Evolutionary conservation across 495 filamentous ascomycete genomes (phyloP), one percentile per base, ranked within the genome.

Genomic region (Cetradonia linearis): DNA sequence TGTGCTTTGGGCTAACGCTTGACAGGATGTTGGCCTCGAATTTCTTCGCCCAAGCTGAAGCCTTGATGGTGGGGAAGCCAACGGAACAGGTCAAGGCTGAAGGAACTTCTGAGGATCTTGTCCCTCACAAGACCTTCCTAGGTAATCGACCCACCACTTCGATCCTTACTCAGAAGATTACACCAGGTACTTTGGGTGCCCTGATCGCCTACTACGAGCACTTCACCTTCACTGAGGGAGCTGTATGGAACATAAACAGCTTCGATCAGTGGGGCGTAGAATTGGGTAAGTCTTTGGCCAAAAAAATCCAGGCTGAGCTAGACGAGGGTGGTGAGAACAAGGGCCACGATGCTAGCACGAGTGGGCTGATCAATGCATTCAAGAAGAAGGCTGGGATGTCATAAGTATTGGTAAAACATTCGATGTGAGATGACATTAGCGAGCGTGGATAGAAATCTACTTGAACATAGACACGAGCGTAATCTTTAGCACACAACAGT

Each of bases 241-340:
- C 89, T 34, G 74, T 97, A 66, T 98, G 93, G 93, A 94, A 97
- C 75, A 96, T 98, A 80, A 98, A 98, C 83, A 87, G 83, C 66
- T 98, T 97, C 71, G 93, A 98, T 77, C 93, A 98, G 76, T 97
- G 93, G 93, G 93, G 93, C 74, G 93, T 98, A 47, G 93, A 98
- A 79, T 75, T 98, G 50, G 93, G 93, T 76, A 98, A 98, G 83
- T 85, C 86, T 46, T 77, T 98, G 56, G 93, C 93, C 30, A 98
- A 89, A 81, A 91, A 89, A 74, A 89, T 89, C 65, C 85, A 86
- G 69, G 77, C 80, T 66, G 84, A 89, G 74, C 75, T 91, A 59
- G 89, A 97, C 69, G 84, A 86, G 69, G 62, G 76, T 1, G 86
- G 85, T n/a, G 83, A 78, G 49, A 82, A 81, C 37, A 74, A 71